phyloP scores from a whole-genome alignment of 805 yeast genomes.

The Candida silvatica region DNA sequence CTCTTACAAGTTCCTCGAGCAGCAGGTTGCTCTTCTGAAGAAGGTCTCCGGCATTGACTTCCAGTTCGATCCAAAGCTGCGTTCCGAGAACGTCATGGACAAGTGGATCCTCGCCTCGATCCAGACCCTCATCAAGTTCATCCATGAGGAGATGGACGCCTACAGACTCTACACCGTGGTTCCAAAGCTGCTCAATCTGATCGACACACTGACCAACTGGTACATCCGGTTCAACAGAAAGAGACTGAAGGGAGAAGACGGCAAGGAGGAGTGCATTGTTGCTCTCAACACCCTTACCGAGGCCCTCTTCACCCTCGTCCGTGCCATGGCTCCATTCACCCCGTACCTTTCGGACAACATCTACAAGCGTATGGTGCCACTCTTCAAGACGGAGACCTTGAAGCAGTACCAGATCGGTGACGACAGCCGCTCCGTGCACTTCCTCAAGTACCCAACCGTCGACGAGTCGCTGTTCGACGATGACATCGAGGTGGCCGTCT shows the following conservation, averaged over 20 bases:
- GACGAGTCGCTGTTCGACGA: slow-evolving; percentile 75
- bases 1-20: slow-evolving; percentile 93
- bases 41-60: slow-evolving; percentile 68
- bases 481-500: slow-evolving; percentile 77
- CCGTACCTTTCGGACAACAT: slow-evolving; percentile 92
- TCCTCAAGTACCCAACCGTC: slow-evolving; percentile 81
- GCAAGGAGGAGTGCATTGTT: slow-evolving; percentile 71
- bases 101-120: slow-evolving; percentile 95
- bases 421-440: slow-evolving; percentile 84
- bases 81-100: slow-evolving; percentile 89
- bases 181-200: slow-evolving; percentile 78
- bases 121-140: slow-evolving; percentile 80
- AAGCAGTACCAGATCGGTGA: slow-evolving; percentile 28
- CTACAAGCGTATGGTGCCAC: slow-evolving; percentile 63
- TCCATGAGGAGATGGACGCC: slow-evolving; percentile 82
- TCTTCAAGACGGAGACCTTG: slow-evolving; percentile 53
- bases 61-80: slow-evolving; percentile 55
- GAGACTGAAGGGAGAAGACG: slow-evolving; percentile 94
- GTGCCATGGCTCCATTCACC: slow-evolving; percentile 99
- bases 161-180: slow-evolving; percentile 95
- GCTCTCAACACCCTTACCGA: slow-evolving; percentile 90
- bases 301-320: slow-evolving; percentile 76
- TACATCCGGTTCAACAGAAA: slow-evolving; percentile 96
- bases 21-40: slow-evolving; percentile 77
- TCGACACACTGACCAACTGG: slow-evolving; percentile 97